Conservation (phyloP, 805 yeast genomes). For the Metschnikowia noctiluminum region DNA sequence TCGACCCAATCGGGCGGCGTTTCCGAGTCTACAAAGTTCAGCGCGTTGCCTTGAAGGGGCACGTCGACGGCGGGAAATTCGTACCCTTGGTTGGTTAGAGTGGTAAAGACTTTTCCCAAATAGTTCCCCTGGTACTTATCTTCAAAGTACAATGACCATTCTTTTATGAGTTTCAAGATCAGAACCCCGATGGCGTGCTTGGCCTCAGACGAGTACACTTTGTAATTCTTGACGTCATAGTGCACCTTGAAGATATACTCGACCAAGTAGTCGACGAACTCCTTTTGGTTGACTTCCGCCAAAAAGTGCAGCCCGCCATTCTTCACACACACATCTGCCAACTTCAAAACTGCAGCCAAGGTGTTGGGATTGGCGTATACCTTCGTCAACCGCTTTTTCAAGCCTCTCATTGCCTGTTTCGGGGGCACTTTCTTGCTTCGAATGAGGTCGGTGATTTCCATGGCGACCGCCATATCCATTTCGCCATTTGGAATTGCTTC, state of each 20-base stretch:
- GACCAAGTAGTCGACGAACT: conserved; percentile 80
- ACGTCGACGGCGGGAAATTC: conserved; percentile 54
- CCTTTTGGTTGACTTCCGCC: conserved; percentile 73
- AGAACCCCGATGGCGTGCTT: conserved; percentile 49
- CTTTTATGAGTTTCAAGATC: conserved; percentile 63
- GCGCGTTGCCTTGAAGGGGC: conserved; percentile 26
- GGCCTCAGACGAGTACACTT: conserved; percentile 21
- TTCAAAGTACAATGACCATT: conserved; percentile 74
- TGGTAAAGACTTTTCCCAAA: conserved; percentile 58
- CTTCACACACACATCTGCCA: conserved; percentile 84
- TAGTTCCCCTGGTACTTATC: conserved; percentile 63
- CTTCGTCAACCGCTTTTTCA: conserved; percentile 66
- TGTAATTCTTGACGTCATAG: conserved; percentile 30
- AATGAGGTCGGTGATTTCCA: conserved; percentile 85
- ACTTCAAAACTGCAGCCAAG: conserved; percentile 68
- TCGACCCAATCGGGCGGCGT: conserved; percentile 99
- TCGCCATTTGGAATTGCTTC: conserved; percentile 93
- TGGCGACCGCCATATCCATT: conserved; percentile 62
- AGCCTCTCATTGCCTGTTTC: conserved; percentile 78
- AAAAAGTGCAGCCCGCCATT: conserved; percentile 89
- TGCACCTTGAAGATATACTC: conserved; percentile 37
- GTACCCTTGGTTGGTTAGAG: conserved; percentile 59
- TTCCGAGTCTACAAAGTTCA: conserved; percentile 71
- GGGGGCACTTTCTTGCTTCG: conserved; percentile 77
- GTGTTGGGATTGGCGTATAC: conserved; percentile 72